phyloP scores from a whole-genome alignment of 2,329 filamentous ascomycete species.

The Cephalotrichum gorgonifer region DNA sequence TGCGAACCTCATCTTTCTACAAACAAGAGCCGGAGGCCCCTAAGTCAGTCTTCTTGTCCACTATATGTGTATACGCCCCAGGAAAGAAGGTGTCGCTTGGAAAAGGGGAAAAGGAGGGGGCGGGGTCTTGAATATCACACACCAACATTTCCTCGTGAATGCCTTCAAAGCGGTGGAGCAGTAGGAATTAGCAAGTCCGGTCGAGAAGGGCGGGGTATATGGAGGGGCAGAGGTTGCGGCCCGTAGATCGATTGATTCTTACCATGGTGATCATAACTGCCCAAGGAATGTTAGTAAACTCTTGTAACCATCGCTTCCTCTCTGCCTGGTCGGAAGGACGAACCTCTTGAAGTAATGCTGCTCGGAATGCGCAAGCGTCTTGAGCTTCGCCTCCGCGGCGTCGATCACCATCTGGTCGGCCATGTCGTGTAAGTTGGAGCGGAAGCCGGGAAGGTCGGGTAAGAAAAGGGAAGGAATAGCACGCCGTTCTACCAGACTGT shows the following conservation, averaged over 20 bases:
- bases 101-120: neutral
- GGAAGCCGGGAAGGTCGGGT: neutral
- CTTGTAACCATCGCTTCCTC: too few relatives aligned
- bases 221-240: neutral
- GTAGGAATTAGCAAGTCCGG: conserved; percentile 5
- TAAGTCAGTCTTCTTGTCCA: neutral
- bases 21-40: conserved; percentile 4
- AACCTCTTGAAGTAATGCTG: conserved; percentile 99
- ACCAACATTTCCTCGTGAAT: conserved; percentile 99
- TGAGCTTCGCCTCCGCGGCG: conserved; percentile 51
- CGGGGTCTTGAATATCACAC: conserved; percentile 28
- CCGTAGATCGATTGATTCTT: conserved; percentile 18
- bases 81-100: too few relatives aligned
- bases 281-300: too few relatives aligned
- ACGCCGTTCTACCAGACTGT: too few relatives aligned
- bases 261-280: conserved; percentile 99
- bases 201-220: neutral
- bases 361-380: conserved; percentile 81
- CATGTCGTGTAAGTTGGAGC: conserved; percentile 26
- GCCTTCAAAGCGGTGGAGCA: conserved; percentile 42
- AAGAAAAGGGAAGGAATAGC: neutral
- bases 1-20: conserved; percentile 97
- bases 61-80: neutral
- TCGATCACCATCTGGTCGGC: conserved; percentile 47
- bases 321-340: conserved; percentile 9